Evolutionary conservation across 495 filamentous ascomycete genomes (phyloP).

Genomic region (Beverwykella pulmonaria): DNA sequence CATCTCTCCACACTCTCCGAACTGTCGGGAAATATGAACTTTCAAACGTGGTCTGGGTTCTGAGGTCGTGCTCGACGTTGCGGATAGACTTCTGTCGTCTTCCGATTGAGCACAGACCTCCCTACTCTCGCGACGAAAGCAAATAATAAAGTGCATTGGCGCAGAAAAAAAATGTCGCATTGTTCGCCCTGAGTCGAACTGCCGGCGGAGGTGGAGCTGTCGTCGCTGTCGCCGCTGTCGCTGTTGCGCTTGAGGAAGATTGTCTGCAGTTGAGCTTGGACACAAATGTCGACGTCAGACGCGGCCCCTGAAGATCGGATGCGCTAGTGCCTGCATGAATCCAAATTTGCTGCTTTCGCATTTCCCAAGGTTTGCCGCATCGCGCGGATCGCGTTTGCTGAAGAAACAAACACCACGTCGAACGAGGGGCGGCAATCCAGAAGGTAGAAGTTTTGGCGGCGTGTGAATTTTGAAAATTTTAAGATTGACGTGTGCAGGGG

Average conservation of each 20-base stretch:
- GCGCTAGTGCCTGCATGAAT: not conserved
- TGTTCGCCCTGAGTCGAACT: not conserved
- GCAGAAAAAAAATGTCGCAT: not conserved
- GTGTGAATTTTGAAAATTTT: not conserved
- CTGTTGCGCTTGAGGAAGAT: no score
- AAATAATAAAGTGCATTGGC: not conserved
- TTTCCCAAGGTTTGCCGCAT: not conserved
- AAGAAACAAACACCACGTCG: not conserved
- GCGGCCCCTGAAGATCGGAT: constrained; percentile 1
- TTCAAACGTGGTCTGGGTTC: constrained; percentile 4
- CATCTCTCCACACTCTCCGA: constrained; percentile 19
- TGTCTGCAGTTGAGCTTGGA: not conserved
- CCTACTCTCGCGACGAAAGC: not conserved
- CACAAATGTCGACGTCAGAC: not conserved
- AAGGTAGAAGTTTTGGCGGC: not conserved
- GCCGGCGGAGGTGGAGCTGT: not conserved
- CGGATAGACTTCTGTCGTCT: constrained; percentile 1
- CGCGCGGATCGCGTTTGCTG: not conserved
- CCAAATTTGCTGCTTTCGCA: not conserved
- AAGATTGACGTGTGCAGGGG: constrained; percentile 7
- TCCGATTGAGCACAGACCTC: not conserved
- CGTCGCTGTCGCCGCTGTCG: not conserved
- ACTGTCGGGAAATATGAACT: constrained; percentile 5
- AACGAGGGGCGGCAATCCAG: not conserved
- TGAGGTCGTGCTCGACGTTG: not conserved